phyloP scores from a whole-genome alignment of 2,329 filamentous ascomycete species.

The Fusarium cyanostomum region DNA sequence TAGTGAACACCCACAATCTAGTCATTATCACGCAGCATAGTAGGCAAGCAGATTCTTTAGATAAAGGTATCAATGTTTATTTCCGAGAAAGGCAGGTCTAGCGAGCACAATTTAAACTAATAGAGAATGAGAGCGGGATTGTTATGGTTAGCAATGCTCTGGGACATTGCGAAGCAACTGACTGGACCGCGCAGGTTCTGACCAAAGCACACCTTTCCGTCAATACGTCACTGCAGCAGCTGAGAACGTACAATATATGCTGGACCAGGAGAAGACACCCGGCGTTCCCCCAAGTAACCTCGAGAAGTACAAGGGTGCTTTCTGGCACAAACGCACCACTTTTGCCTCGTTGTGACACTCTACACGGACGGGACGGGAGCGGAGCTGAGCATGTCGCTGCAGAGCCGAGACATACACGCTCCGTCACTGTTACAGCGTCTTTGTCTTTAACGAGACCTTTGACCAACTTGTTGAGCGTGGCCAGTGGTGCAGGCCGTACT shows the following conservation, averaged over 20 bases:
- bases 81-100: too few species aligned
- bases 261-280: not conserved
- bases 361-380: too few species aligned
- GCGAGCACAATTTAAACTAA: too few species aligned
- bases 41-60: too few species aligned
- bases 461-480: not conserved
- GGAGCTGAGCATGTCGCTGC: not conserved
- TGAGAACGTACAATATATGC: not conserved
- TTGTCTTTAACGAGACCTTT: not conserved
- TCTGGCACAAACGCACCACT: not conserved
- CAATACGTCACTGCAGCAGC: not conserved
- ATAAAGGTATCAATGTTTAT: too few species aligned
- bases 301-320: not conserved
- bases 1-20: too few species aligned
- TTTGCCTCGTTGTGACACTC: not conserved
- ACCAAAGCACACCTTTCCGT: not conserved
- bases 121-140: too few species aligned
- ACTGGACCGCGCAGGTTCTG: not conserved
- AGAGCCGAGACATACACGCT: not conserved
- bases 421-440: not conserved
- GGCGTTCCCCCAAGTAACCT: not conserved
- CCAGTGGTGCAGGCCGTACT: not conserved
- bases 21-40: too few species aligned
- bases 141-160: not conserved
- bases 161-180: not conserved